Base-by-base conservation (phyloP, 2,329 filamentous ascomycete species). In the Didymella segeticola region DNA sequence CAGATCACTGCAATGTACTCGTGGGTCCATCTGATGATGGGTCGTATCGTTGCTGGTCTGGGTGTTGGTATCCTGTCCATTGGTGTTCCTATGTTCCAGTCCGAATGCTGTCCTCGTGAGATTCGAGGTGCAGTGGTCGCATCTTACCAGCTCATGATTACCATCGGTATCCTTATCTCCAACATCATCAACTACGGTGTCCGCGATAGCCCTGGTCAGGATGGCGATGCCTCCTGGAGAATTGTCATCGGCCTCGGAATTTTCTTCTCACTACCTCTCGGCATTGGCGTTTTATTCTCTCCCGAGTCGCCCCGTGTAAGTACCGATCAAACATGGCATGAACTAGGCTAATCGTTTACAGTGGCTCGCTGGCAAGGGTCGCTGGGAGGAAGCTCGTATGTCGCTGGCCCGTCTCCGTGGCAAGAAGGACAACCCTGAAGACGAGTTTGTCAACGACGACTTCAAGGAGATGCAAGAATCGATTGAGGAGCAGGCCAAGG, bases 1-100 rank as follows among this genome's bases (percentile, higher is more conserved):
- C 75, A 79, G 57, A 76, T 79, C 60, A 75, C 76, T 1, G 71
- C 75, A 3, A 68, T 69, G 54, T 63, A 61, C 11, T 66, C 65
- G 6, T 79, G 77, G 77, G 70, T 70, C n/a, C 77, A 79, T 47
- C 70, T 78, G 47, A 85, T 84, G 71, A 63, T 78, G n/a, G 77
- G 77, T 19, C 72, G 77, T 43, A 69, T 77, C 27, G 67, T 78
- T 22, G 74, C 75, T 38, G 77, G 77, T 62, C 57, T 79, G 8
- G 77, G 77, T 37, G 74, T 79, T 30, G 77, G 77, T 27, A 70
- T 72, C n/a, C 67, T 79, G 15, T 77, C 74, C 8, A 83, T 88
- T 27, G 79, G 84, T 29, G 85, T 88, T 2, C 86, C 86, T 53
- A 85, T 89, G 80, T 88, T 86, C 72, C 86, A 89, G 72, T 83